These are phyloP conservation scores for Eucalyptus tenuipes DNA, from an alignment of 345 rosid genomes.

Conservation along the genomic window DNA sequence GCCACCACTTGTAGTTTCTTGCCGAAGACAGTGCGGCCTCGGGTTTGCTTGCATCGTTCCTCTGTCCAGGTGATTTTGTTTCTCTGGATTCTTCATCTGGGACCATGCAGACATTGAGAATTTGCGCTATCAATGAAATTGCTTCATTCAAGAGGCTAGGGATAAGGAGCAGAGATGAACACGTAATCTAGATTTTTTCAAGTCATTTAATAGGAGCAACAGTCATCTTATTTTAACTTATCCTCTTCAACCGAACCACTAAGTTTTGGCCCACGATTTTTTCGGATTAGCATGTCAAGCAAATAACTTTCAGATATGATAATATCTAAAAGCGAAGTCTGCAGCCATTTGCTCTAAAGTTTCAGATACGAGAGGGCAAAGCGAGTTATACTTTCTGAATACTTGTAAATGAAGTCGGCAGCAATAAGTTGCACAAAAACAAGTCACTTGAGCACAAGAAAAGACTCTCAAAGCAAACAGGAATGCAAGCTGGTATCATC, in stretches of 20 bases:
- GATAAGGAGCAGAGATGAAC: neutral
- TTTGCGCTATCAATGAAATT: neutral
- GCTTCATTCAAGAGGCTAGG: neutral
- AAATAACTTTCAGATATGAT: neutral
- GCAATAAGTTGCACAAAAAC: neutral
- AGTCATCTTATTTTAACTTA: neutral
- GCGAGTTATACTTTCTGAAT: neutral
- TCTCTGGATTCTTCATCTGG: neutral
- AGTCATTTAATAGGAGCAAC: neutral
- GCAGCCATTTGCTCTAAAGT: neutral
- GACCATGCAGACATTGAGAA: neutral
- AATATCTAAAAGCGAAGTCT: neutral
- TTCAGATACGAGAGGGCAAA: neutral
- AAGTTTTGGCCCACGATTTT: neutral
- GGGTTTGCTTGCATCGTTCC: neutral
- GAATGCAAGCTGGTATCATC: neutral
- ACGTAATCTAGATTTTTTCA: neutral
- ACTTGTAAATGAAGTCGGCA: neutral
- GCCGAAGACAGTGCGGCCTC: neutral
- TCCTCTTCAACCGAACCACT: neutral
- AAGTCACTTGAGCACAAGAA: neutral
- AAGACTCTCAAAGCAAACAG: neutral
- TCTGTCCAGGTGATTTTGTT: neutral
- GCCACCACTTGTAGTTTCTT: neutral
- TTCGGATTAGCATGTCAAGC: neutral